These are phyloP conservation scores for Adenanthera pavonina DNA, from an alignment of 306 rosid species.

Conservation along the genomic window DNA sequence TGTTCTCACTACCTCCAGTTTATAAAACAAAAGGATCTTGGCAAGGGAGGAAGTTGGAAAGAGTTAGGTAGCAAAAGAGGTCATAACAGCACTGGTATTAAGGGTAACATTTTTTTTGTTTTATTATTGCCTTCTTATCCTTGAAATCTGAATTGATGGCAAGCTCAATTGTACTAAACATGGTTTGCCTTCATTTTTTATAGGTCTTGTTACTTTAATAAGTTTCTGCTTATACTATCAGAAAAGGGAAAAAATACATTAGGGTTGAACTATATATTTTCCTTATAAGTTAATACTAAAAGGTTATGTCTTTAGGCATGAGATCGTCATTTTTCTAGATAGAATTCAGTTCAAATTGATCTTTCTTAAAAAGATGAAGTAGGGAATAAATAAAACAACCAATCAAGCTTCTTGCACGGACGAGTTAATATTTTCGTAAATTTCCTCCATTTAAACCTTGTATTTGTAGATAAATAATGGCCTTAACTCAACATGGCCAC, in stretches of 20 bases:
- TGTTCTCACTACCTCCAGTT: too few relatives aligned
- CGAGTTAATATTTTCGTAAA: not conserved
- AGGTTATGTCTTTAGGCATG: not conserved
- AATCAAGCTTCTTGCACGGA: not conserved
- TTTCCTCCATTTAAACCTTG: not conserved
- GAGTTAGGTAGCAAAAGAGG: conserved; percentile 75
- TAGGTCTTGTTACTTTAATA: not conserved
- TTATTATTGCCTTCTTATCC: not conserved
- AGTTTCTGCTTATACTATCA: not conserved
- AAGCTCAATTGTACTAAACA: not conserved
- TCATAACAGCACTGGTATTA: conserved; percentile 75
- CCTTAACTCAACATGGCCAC: not conserved
- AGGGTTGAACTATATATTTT: not conserved
- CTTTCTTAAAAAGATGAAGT: not conserved
- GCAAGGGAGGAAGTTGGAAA: conserved; percentile 77
- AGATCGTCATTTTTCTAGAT: not conserved
- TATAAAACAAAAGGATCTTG: too few relatives aligned
- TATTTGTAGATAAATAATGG: not conserved
- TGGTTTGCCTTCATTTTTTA: not conserved
- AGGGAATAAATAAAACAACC: not conserved
- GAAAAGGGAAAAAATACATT: not conserved
- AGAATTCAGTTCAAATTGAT: not conserved
- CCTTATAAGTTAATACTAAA: too few relatives aligned
- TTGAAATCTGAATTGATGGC: not conserved
- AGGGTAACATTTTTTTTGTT: conserved; percentile 51